Evolutionary conservation across 2,329 filamentous ascomycete genomes (phyloP).

Genomic region (Phaeosphaeria sp.): DNA sequence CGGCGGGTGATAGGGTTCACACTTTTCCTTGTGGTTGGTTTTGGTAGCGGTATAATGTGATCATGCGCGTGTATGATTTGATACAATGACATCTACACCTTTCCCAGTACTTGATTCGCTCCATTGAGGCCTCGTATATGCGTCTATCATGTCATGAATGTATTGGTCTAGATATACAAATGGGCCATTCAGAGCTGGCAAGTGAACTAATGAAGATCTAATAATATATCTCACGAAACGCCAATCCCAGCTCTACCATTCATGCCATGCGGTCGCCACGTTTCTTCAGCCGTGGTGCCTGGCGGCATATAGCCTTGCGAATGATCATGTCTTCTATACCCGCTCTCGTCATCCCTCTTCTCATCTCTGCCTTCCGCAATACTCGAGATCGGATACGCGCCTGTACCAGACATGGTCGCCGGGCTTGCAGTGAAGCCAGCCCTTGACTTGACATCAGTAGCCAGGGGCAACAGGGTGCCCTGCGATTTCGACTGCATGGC

Average conservation of each 20-base stretch:
- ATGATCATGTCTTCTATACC: conserved; percentile 49
- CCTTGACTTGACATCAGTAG: conserved; percentile 42
- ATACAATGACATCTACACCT: conserved; percentile 21
- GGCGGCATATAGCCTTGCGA: conserved; percentile 70
- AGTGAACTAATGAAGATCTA: not conserved
- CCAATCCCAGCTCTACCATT: conserved; percentile 32
- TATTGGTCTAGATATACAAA: conserved; percentile 3
- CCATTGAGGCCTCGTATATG: conserved; percentile 3
- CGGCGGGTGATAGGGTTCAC: conserved; percentile 13
- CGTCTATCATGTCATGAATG: conserved; percentile 1
- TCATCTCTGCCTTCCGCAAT: conserved; percentile 51
- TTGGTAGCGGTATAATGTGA: conserved; percentile 37
- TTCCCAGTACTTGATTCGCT: not conserved
- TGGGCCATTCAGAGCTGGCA: not conserved
- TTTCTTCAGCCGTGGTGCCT: conserved; percentile 85
- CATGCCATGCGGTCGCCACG: conserved; percentile 63
- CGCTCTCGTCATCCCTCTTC: conserved; percentile 65
- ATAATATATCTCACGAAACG: conserved; percentile 25
- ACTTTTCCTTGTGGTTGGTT: conserved; percentile 24
- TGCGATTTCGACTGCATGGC: conserved; percentile 68
- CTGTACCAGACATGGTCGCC: conserved; percentile 45
- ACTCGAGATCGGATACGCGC: conserved; percentile 33
- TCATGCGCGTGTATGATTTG: conserved; percentile 37
- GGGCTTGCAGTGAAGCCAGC: conserved; percentile 49
- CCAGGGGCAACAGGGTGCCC: conserved; percentile 72